Base-by-base conservation (phyloP, 2,329 filamentous ascomycete species). In the Paecilomyces variotii region DNA sequence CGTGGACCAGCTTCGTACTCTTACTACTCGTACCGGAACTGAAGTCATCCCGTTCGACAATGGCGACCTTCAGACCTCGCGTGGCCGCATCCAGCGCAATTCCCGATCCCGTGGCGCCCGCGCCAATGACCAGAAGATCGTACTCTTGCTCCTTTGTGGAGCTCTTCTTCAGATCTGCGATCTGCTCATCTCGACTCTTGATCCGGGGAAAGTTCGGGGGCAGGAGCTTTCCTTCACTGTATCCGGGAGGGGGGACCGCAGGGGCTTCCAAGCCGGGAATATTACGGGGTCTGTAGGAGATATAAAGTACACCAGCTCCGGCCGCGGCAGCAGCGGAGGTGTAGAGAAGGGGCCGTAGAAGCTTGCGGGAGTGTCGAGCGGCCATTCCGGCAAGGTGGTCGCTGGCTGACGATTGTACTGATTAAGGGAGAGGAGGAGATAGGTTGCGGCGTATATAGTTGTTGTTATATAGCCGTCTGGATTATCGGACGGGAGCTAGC, bases 1-100 rank as follows among this genome's bases (percentile, higher is more conserved):
- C 89, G 74, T 94, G 89, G 19, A 94, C 90, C 56, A 94, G 81
- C 76, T 94, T 94, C 54, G 89, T 94, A 77, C 88, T 91, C 79
- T 93, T 93, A 74, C 87, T 90, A 78, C 88, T 91, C 49, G 89
- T 93, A 30, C 90, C 89, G 62, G 87, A 83, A 66, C 87, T 87
- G 72, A 93, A 94, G 74, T 94, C 89, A 72, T 93, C 90, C 61
- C 89, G 82, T 76, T 94, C 89, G 14, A 94, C 88, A 55, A 92
- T 76, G 11, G 90, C 89, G 60, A 94, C 89, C 75, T 87, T 90
- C 67, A 93, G 77, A 1, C 89, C 89, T 65, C 89, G 83, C 1
- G 89, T 92, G 25, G 86, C 87, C 35, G 89, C 89, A 74, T 94
- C 89, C 53, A 94, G 82, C 11, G 90, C 89, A 66, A 94, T 90